phyloP scores from a whole-genome alignment of 495 filamentous ascomycete species.

The Penicillium coffeae region DNA sequence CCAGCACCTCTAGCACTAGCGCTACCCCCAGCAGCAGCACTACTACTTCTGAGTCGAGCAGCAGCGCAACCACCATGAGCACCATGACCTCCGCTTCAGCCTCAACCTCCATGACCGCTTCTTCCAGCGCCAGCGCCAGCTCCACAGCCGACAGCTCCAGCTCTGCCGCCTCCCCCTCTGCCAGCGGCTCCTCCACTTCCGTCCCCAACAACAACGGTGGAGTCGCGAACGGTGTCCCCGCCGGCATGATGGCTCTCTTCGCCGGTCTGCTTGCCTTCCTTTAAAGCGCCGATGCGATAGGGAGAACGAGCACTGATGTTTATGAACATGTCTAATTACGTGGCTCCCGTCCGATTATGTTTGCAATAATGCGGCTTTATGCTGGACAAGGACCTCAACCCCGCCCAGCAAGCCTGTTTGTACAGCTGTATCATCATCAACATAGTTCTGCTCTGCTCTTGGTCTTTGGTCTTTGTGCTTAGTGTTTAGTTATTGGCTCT shows the following conservation, averaged over 20 bases:
- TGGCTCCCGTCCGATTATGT: background rate
- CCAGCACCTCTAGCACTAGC: conserved; percentile 30
- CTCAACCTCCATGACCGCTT: conserved; percentile 6
- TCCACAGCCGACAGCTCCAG: conserved; percentile 27
- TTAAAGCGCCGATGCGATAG: conserved; percentile 16
- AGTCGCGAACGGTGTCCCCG: conserved; percentile 34
- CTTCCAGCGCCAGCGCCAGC: conserved; percentile 19
- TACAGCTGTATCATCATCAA: background rate
- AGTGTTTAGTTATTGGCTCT: background rate
- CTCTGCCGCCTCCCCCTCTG: conserved; percentile 9
- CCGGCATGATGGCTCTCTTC: conserved; percentile 35
- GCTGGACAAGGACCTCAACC: background rate
- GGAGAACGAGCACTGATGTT: background rate
- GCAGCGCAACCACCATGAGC: conserved; percentile 10
- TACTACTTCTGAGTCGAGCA: conserved; percentile 27
- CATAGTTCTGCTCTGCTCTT: background rate
- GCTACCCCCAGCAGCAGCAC: conserved; percentile 27
- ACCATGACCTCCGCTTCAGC: background rate
- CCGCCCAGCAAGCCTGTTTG: too few species aligned
- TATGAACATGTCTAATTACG: background rate
- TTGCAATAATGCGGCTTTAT: background rate
- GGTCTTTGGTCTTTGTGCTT: background rate
- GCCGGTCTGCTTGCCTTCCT: conserved; percentile 31
- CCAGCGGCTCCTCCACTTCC: conserved; percentile 8
- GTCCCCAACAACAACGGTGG: conserved; percentile 30